Conservation (phyloP, 768 basidiomycete genomes). For the Suillus hirtellus region DNA sequence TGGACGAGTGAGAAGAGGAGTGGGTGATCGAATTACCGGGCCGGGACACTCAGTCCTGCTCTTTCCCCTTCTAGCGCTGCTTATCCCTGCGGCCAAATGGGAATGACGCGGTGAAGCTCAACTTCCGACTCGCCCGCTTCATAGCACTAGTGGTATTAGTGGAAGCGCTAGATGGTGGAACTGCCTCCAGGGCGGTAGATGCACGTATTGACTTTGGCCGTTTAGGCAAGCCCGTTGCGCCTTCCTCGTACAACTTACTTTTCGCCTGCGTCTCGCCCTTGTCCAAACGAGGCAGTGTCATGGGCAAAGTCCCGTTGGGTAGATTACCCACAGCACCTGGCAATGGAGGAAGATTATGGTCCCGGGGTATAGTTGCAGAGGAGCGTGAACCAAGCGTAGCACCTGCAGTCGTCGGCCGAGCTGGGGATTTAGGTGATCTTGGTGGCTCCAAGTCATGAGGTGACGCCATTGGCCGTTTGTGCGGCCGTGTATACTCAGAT, state of each 20-base stretch:
- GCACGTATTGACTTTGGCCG: slow-evolving; percentile 31
- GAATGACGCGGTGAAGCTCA: slow-evolving; percentile 66
- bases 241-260: slow-evolving; percentile 10
- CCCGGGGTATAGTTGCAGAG: slow-evolving; percentile 21
- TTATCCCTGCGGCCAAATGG: slow-evolving; percentile 57
- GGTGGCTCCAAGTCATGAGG: slow-evolving; percentile 7
- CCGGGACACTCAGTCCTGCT: slow-evolving; percentile 21
- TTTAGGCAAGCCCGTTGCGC: not conserved
- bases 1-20: not conserved
- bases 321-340: not conserved
- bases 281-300: slow-evolving; percentile 10
- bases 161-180: slow-evolving; percentile 19
- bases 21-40: not conserved
- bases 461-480: slow-evolving; percentile 16
- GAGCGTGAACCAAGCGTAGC: slow-evolving; percentile 24
- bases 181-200: slow-evolving; percentile 20
- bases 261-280: slow-evolving; percentile 4
- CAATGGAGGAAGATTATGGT: slow-evolving; percentile 13
- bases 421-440: slow-evolving; percentile 18
- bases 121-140: slow-evolving; percentile 51
- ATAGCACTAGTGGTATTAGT: slow-evolving; percentile 30
- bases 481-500: slow-evolving; percentile 17
- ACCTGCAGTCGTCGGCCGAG: slow-evolving; percentile 44
- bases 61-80: slow-evolving; percentile 44
- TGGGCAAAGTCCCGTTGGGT: not conserved